phyloP scores from a whole-genome alignment of 768 basidiomycete genomes.

The Tylopilus sp. region DNA sequence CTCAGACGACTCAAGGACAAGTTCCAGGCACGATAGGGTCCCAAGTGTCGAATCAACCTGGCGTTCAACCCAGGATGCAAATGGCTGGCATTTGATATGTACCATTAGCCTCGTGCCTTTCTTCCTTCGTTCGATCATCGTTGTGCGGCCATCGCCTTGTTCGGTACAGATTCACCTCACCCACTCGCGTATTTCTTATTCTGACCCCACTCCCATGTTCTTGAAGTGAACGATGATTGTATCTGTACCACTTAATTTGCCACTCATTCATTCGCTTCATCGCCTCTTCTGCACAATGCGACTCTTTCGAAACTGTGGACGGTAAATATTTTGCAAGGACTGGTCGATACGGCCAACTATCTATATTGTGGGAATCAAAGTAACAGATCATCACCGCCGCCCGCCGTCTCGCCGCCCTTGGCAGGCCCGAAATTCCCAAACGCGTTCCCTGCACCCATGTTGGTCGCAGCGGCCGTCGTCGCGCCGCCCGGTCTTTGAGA shows the following conservation, averaged over 20 bases:
- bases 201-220: slow-evolving; percentile 22
- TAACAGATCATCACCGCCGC: slow-evolving; percentile 42
- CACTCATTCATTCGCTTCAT: slow-evolving; percentile 17
- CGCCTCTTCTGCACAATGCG: slow-evolving; percentile 18
- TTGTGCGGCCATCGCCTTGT: slow-evolving; percentile 12
- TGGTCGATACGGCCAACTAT: slow-evolving; percentile 3
- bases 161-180: slow-evolving; percentile 1
- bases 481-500: slow-evolving; percentile 24
- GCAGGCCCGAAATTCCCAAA: slow-evolving; percentile 36
- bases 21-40: slow-evolving; percentile 32
- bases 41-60: slow-evolving; percentile 24
- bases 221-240: slow-evolving; percentile 37
- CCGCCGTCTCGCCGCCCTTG: slow-evolving; percentile 16
- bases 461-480: slow-evolving; percentile 1
- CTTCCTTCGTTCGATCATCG: slow-evolving; percentile 2
- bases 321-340: neutral
- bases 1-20: slow-evolving; percentile 36
- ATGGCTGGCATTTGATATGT: slow-evolving; percentile 33
- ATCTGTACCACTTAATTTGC: slow-evolving; percentile 37
- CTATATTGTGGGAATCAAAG: slow-evolving; percentile 27
- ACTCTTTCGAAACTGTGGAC: slow-evolving; percentile 19
- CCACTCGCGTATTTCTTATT: slow-evolving; percentile 19
- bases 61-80: slow-evolving; percentile 32
- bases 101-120: slow-evolving; percentile 4
- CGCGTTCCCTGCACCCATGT: slow-evolving; percentile 12